Evolutionary conservation across 768 basidiomycete species (phyloP).

Genomic region (Boletus speciosus): DNA sequence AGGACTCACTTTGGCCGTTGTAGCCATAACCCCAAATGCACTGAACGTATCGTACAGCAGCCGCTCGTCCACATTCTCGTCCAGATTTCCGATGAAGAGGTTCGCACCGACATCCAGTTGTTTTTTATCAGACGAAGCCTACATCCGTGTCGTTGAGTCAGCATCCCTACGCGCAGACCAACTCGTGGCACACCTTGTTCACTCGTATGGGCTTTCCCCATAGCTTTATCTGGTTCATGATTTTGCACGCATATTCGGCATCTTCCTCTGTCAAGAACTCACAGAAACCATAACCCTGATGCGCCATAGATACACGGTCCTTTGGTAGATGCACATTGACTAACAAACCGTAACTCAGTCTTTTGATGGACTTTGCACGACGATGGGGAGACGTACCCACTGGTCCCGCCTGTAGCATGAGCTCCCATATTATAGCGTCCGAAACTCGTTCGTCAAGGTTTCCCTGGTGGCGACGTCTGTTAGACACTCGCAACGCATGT

Average conservation of each 20-base stretch:
- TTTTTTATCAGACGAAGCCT: conserved; percentile 98
- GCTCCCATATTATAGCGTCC: conserved; percentile 94
- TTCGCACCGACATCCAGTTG: conserved; percentile 98
- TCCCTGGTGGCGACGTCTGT: conserved; percentile 49
- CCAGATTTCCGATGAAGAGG: conserved; percentile 92
- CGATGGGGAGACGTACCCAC: conserved; percentile 63
- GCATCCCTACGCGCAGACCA: not conserved
- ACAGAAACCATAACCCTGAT: conserved; percentile 99
- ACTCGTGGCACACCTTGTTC: conserved; percentile 76
- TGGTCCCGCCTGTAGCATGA: conserved; percentile 99
- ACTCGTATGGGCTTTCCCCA: conserved; percentile 99
- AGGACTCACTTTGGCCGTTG: conserved; percentile 69
- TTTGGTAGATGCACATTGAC: conserved; percentile 98
- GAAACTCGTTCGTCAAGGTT: conserved; percentile 95
- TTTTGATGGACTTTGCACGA: not conserved
- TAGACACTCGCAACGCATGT: not conserved
- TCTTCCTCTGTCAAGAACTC: conserved; percentile 99
- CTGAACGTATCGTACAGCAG: conserved; percentile 93
- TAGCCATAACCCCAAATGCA: conserved; percentile 90
- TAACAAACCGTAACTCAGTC: conserved; percentile 27
- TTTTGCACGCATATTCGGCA: conserved; percentile 99
- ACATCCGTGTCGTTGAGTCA: conserved; percentile 15
- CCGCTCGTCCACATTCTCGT: conserved; percentile 92
- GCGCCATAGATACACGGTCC: conserved; percentile 96
- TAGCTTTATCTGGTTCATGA: conserved; percentile 99